Conservation (phyloP, 495 filamentous ascomycete species). For the Hypoxylon crocopeplum region DNA sequence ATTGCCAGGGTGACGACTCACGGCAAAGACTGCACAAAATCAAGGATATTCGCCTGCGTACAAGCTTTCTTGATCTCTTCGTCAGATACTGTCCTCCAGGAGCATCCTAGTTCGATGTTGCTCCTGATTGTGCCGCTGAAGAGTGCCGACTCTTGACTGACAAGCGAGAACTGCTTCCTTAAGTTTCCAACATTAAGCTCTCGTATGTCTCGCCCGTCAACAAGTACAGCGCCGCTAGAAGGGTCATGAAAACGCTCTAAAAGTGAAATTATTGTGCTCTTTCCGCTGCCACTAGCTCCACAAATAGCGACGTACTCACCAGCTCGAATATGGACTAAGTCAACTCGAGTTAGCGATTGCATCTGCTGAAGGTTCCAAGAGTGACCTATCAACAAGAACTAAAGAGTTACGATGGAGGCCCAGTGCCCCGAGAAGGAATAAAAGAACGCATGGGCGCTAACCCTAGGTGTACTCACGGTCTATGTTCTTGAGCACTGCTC, state of each 20-base stretch:
- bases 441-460: too few species aligned
- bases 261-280: constrained; percentile 70
- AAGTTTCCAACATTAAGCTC: constrained; percentile 47
- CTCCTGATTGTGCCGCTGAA: constrained; percentile 63
- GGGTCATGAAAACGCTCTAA: constrained; percentile 70
- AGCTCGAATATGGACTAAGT: not conserved
- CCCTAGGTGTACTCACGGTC: too few species aligned
- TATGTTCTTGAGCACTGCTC: too few species aligned
- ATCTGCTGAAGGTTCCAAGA: too few species aligned
- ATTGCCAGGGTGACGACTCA: constrained; percentile 26
- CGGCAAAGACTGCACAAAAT: constrained; percentile 67
- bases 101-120: constrained; percentile 59
- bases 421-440: too few species aligned
- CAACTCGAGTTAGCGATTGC: too few species aligned
- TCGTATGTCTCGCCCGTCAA: constrained; percentile 58
- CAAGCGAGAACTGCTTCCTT: constrained; percentile 57
- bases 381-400: too few species aligned
- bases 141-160: constrained; percentile 68
- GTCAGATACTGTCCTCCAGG: constrained; percentile 48
- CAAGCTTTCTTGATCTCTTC: constrained; percentile 63
- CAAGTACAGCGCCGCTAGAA: constrained; percentile 57
- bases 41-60: constrained; percentile 65
- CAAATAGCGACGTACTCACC: constrained; percentile 75
- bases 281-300: constrained; percentile 75
- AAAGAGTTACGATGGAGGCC: too few species aligned